phyloP scores from a whole-genome alignment of 106 monocot species.

The Xerophyta viscosa region DNA sequence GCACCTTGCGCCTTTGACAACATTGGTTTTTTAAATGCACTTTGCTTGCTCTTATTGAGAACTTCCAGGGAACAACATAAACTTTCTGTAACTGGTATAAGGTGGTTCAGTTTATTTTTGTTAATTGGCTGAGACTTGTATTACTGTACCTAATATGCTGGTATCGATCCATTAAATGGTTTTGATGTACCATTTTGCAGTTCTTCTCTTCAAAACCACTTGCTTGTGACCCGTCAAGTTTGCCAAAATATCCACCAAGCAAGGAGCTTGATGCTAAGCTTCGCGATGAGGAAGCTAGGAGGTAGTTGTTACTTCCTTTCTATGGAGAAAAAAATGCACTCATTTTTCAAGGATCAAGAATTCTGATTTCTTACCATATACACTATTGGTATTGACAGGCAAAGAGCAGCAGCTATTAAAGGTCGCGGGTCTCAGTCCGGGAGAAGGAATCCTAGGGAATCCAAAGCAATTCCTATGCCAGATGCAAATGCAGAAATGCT shows the following conservation, averaged over 20 bases:
- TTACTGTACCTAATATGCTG: too few relatives aligned
- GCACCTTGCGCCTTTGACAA: too few relatives aligned
- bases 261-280: slow-evolving; percentile 77
- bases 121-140: too few relatives aligned
- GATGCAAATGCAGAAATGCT: slow-evolving; percentile 28
- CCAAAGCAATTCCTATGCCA: slow-evolving; percentile 6
- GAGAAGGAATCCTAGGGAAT: slow-evolving; percentile 10
- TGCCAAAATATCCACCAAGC: slow-evolving; percentile 81
- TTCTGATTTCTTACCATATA: too few relatives aligned
- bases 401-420: slow-evolving; percentile 28
- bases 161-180: not conserved
- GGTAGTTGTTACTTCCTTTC: slow-evolving; percentile 27
- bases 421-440: slow-evolving; percentile 22
- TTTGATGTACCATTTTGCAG: slow-evolving; percentile 11
- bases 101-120: too few relatives aligned
- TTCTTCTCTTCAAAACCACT: slow-evolving; percentile 48
- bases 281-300: slow-evolving; percentile 54
- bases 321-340: not conserved
- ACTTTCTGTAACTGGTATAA: too few relatives aligned
- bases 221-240: slow-evolving; percentile 45
- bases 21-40: too few relatives aligned
- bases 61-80: too few relatives aligned
- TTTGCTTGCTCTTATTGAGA: too few relatives aligned
- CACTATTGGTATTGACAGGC: slow-evolving; percentile 32
- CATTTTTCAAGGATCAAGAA: not conserved